phyloP scores from a whole-genome alignment of 129 eudicot species.

The Flaveria robusta region DNA sequence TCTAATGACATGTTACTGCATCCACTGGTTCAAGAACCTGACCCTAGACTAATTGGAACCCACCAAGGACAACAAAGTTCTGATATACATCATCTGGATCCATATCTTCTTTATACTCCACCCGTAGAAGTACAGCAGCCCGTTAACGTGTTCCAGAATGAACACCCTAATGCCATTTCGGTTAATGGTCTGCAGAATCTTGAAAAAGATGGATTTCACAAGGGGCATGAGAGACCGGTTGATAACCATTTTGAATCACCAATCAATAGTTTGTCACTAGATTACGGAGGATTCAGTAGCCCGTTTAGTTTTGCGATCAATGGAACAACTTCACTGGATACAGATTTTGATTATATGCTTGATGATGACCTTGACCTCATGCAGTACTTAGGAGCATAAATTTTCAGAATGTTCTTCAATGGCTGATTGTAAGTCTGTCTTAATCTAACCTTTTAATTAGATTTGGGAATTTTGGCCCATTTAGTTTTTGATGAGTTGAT shows the following conservation, averaged over 20 bases:
- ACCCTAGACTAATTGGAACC: conserved; percentile 33
- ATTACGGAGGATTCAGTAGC: conserved; percentile 45
- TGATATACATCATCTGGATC: conserved; percentile 22
- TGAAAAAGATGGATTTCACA: conserved; percentile 42
- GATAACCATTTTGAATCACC: conserved; percentile 55
- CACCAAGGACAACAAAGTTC: conserved; percentile 41
- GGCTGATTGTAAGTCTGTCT: conserved; percentile 18
- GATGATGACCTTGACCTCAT: conserved; percentile 41
- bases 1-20: conserved; percentile 38
- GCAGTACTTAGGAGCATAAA: conserved; percentile 48
- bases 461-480: background rate
- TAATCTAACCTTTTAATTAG: background rate
- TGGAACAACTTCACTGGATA: conserved; percentile 41
- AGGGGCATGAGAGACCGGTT: conserved; percentile 37
- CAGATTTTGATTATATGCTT: conserved; percentile 45
- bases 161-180: conserved; percentile 20
- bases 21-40: conserved; percentile 48
- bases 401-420: conserved; percentile 23
- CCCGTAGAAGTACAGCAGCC: conserved; percentile 36
- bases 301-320: conserved; percentile 51
- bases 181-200: conserved; percentile 33
- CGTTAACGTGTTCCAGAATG: conserved; percentile 39
- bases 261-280: conserved; percentile 47
- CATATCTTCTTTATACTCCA: conserved; percentile 29
- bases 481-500: background rate